Percentiles rank a stretch among this genome's conserved stretches.
These are phyloP conservation scores for Epichloe festucae DNA, from an alignment of 2,329 filamentous ascomycete genomes.

Conservation along the genomic window DNA sequence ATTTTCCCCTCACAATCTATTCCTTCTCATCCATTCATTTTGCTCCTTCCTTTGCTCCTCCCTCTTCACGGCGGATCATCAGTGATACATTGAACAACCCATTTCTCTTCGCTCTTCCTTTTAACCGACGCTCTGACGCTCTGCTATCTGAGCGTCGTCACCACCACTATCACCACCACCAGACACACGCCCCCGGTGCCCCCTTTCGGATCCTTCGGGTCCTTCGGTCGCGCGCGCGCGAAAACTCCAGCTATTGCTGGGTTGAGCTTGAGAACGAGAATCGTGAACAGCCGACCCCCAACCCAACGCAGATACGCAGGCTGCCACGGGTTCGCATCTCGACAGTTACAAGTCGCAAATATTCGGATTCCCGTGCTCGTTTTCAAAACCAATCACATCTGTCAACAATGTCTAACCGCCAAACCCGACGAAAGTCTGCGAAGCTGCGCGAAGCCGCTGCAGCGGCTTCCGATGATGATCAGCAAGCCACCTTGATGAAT, in stretches of 20 bases:
- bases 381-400: not conserved
- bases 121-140: too few species aligned
- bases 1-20: not conserved
- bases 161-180: not conserved
- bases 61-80: too few species aligned
- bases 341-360: not conserved
- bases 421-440: conserved; percentile 26
- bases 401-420: conserved; percentile 24
- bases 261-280: not conserved
- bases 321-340: not conserved
- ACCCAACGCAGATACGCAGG: too few species aligned
- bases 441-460: conserved; percentile 18
- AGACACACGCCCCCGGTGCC: not conserved
- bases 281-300: too few species aligned
- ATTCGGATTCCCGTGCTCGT: not conserved
- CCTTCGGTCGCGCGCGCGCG: not conserved
- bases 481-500: conserved; percentile 22
- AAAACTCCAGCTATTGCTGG: not conserved
- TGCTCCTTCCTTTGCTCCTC: not conserved
- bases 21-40: conserved; percentile 1
- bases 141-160: not conserved
- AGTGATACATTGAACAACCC: too few species aligned
- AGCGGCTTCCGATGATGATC: conserved; percentile 15
- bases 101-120: too few species aligned
- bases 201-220: not conserved